These are phyloP conservation scores for Vanderwaltozyma polyspora DNA, from an alignment of 805 yeast genomes.

Conservation along the genomic window DNA sequence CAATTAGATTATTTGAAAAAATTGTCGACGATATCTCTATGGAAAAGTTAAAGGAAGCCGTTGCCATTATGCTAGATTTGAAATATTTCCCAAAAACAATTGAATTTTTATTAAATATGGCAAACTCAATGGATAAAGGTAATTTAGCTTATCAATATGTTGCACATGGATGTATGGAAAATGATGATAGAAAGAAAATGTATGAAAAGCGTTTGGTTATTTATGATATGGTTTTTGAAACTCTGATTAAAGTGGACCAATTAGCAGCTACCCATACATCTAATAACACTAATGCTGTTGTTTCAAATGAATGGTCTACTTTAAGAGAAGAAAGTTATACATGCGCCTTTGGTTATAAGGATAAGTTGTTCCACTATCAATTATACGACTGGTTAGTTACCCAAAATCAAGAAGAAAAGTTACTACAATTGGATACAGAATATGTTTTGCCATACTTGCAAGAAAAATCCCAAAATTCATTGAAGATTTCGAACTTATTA, in stretches of 20 bases:
- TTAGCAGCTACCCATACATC: constrained; percentile 32
- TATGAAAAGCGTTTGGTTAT: constrained; percentile 46
- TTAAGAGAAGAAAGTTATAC: constrained; percentile 64
- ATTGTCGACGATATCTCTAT: constrained; percentile 68
- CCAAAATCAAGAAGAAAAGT: constrained; percentile 64
- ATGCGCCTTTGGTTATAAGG: constrained; percentile 61
- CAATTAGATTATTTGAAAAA: constrained; percentile 65
- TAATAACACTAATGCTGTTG: neutral
- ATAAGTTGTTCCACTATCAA: constrained; percentile 81
- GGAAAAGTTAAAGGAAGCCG: constrained; percentile 74
- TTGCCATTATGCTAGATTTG: constrained; percentile 63
- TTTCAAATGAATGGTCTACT: constrained; percentile 34
- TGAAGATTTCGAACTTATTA: constrained; percentile 67
- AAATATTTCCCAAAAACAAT: constrained; percentile 80
- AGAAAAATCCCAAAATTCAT: constrained; percentile 49
- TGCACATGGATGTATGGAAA: constrained; percentile 37
- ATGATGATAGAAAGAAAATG: constrained; percentile 40
- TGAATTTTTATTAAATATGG: constrained; percentile 66
- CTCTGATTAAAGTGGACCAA: constrained; percentile 61
- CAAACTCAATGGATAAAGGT: constrained; percentile 54
- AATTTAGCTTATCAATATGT: constrained; percentile 48
- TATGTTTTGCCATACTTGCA: constrained; percentile 68
- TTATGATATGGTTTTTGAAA: constrained; percentile 64
- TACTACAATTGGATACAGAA: constrained; percentile 73
- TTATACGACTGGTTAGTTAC: constrained; percentile 85